These are phyloP conservation scores for Picea abies DNA, from an alignment of 83 land plant species.

Conservation along the genomic window DNA sequence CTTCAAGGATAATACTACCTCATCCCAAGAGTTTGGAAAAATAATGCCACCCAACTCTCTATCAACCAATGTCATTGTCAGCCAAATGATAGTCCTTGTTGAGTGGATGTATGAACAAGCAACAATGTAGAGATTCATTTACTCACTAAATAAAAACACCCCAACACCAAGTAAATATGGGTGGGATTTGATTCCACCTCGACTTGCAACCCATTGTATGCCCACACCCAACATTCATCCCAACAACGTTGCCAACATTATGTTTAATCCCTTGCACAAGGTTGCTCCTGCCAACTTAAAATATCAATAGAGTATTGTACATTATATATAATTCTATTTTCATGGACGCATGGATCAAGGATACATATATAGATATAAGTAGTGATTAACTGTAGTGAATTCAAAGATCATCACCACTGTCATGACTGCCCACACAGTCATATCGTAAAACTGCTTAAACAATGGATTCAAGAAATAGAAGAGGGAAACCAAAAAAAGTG, in stretches of 20 bases:
- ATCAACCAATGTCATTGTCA: too few relatives aligned
- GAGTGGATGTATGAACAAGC: too few relatives aligned
- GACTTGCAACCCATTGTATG: constrained; percentile 32
- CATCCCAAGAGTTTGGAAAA: too few relatives aligned
- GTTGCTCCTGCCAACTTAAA: too few relatives aligned
- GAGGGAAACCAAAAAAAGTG: too few relatives aligned
- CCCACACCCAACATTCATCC: constrained; percentile 51
- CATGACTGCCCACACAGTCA: constrained; percentile 24
- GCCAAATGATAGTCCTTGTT: too few relatives aligned
- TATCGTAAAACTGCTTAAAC: too few relatives aligned
- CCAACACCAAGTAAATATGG: constrained; percentile 37
- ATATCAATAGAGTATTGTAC: not conserved
- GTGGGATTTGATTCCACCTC: constrained; percentile 33
- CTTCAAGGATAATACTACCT: too few relatives aligned
- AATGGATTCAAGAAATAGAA: too few relatives aligned
- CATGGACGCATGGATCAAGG: not conserved
- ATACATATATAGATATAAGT: not conserved
- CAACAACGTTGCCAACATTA: constrained; percentile 42
- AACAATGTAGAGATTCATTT: too few relatives aligned
- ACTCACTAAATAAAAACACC: constrained; percentile 23
- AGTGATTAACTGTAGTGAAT: constrained; percentile 17
- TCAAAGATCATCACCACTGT: constrained; percentile 32
- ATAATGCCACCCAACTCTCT: too few relatives aligned
- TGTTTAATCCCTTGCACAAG: too few relatives aligned
- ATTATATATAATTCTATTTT: not conserved